phyloP scores from a whole-genome alignment of 306 rosid genomes.

The Carpinus viminea region DNA sequence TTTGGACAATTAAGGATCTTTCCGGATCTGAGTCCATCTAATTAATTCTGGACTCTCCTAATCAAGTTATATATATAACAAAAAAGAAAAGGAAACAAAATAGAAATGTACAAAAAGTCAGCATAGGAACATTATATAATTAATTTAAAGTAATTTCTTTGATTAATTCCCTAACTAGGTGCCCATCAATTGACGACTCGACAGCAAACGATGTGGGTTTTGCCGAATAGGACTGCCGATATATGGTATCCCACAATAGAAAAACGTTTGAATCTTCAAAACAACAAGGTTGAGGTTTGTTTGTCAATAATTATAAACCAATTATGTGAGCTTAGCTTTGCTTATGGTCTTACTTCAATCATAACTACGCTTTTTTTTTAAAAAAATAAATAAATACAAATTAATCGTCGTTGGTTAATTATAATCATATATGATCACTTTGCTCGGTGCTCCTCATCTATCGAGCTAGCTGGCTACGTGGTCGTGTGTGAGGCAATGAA shows the following conservation, averaged over 20 bases:
- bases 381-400: too few relatives aligned
- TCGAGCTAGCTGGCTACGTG: not conserved
- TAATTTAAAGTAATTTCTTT: not conserved
- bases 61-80: not conserved
- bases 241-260: not conserved
- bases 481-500: not conserved
- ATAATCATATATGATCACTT: not conserved
- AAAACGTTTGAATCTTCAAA: conserved; percentile 7
- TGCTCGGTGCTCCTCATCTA: not conserved
- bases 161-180: not conserved
- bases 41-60: not conserved
- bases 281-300: conserved; percentile 10
- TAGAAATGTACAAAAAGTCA: not conserved
- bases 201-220: not conserved
- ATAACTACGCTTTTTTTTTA: not conserved
- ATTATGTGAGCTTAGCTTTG: conserved; percentile 7
- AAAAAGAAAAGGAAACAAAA: not conserved
- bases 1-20: not conserved
- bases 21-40: not conserved
- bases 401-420: not conserved
- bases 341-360: conserved; percentile 11
- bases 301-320: conserved; percentile 3
- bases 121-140: not conserved
- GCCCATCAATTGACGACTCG: not conserved
- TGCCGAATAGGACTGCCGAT: not conserved